phyloP scores from a whole-genome alignment of 768 basidiomycete species.

The Phlegmacium glaucopus region DNA sequence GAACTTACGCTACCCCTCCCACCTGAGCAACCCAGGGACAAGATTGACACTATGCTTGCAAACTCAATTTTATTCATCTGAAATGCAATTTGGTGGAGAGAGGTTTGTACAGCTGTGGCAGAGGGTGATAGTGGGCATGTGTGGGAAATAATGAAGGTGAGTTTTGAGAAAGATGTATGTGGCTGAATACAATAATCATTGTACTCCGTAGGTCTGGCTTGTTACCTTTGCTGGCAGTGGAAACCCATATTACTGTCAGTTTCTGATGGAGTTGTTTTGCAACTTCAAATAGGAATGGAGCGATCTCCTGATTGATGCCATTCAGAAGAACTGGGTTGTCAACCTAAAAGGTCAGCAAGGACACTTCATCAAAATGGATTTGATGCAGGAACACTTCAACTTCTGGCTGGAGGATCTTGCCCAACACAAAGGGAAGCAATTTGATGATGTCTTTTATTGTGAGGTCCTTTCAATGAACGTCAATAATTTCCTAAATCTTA shows the following conservation, averaged over 20 bases:
- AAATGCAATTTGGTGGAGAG: constrained; percentile 20
- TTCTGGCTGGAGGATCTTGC: constrained; percentile 25
- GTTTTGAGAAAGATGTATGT: not conserved
- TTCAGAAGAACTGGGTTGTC: constrained; percentile 27
- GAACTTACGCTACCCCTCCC: constrained; percentile 1
- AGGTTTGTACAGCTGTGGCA: constrained; percentile 19
- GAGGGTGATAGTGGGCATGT: constrained; percentile 21
- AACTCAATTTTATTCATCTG: constrained; percentile 18
- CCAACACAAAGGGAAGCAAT: constrained; percentile 20
- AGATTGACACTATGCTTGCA: constrained; percentile 14
- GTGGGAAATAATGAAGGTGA: constrained; percentile 19
- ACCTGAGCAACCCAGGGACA: not conserved
- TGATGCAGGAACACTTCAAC: constrained; percentile 28
- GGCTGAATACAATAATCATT: not conserved
- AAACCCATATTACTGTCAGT: constrained; percentile 23
- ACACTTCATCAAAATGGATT: constrained; percentile 23
- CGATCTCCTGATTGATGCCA: constrained; percentile 12
- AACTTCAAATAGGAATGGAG: constrained; percentile 22
- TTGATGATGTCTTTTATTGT: constrained; percentile 17
- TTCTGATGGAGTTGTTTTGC: constrained; percentile 23
- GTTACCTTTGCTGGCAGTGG: constrained; percentile 23
- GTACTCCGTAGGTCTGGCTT: constrained; percentile 15
- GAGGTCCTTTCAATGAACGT: constrained; percentile 11
- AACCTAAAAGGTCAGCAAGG: constrained; percentile 19
- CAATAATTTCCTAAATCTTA: constrained; percentile 15